Evolutionary conservation across 345 rosid species (phyloP).

Genomic region (Brassica carinata): DNA sequence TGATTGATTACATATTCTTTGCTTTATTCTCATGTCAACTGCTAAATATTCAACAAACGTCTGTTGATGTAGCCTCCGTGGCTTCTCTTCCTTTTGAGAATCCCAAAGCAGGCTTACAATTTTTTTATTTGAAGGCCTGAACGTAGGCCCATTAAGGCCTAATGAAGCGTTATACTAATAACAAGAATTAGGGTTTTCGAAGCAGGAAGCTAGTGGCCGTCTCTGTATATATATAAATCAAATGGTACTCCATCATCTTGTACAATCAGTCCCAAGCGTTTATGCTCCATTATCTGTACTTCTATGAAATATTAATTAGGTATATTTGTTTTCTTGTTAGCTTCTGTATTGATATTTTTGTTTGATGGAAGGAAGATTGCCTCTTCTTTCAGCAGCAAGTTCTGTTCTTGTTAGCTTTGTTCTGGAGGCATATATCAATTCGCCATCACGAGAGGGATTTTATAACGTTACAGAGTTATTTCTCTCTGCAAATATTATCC

Average conservation of each 20-base stretch:
- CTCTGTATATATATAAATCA: slow-evolving; percentile 4
- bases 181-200: slow-evolving; percentile 28
- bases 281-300: not conserved
- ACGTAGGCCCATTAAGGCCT: not conserved
- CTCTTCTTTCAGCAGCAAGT: slow-evolving; percentile 73
- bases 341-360: not conserved
- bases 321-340: too few species aligned
- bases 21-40: not conserved
- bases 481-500: slow-evolving; percentile 38
- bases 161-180: not conserved
- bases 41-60: not conserved
- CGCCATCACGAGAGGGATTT: slow-evolving; percentile 32
- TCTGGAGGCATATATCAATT: slow-evolving; percentile 58
- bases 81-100: too few species aligned
- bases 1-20: not conserved
- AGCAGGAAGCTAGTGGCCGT: slow-evolving; percentile 1
- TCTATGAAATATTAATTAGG: too few species aligned
- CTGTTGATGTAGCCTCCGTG: too few species aligned
- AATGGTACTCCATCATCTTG: not conserved
- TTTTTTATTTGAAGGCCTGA: not conserved
- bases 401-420: slow-evolving; percentile 68
- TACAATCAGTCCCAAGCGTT: not conserved
- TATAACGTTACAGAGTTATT: slow-evolving; percentile 22
- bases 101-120: not conserved
- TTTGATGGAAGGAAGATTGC: slow-evolving; percentile 31